Evolutionary conservation across 2,329 filamentous ascomycete genomes (phyloP), one percentile per base, ranked within the genome.

Genomic region (Ophiocordyceps sinensis): DNA sequence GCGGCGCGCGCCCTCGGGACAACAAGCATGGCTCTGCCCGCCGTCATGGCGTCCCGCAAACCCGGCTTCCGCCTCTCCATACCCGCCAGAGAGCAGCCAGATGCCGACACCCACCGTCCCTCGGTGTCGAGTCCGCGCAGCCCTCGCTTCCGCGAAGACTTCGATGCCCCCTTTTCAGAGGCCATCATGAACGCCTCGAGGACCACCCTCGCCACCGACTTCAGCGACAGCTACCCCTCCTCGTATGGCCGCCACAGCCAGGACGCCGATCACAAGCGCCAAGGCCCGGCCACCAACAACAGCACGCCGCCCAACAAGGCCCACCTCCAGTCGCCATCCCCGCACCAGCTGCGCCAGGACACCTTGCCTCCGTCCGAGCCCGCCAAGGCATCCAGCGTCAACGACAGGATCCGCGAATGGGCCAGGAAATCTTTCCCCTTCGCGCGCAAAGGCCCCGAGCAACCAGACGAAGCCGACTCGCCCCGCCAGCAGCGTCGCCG

Each of bases 131-230:
- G 51, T 38, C 56, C 56, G 5, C 53, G 57, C 21, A 58, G 54
- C 40, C 60, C 60, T 13, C 56, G 59, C 28, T 63, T 63, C 45
- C 54, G 43, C 44, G 60, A 63, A 45, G 57, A 63, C 41, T 62
- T 63, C 43, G 53, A 63, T 43, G 60, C 59, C 2, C 60, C 60
- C 14, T 62, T 63, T 45, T 62, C 56, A 30, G 54, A 57, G 45
- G 53, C 52, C 8, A 50, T 63, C 28, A 45, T 60, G 45, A 57
- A 59, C 40, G 51, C 53, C 36, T 56, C 55, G 1, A 47, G 47
- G 28, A 54, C 52, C 15, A 55, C 55, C 2, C 47, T 53, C 26
- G 45, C 51, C 19, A 55, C 52, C 35, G 50, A 54, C 21, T 43
- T 37, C 38, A 51, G 52, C 36, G 39, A 32, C 42, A 52, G 48